phyloP scores from a whole-genome alignment of 306 rosid species.

The Quercus engelmannii region DNA sequence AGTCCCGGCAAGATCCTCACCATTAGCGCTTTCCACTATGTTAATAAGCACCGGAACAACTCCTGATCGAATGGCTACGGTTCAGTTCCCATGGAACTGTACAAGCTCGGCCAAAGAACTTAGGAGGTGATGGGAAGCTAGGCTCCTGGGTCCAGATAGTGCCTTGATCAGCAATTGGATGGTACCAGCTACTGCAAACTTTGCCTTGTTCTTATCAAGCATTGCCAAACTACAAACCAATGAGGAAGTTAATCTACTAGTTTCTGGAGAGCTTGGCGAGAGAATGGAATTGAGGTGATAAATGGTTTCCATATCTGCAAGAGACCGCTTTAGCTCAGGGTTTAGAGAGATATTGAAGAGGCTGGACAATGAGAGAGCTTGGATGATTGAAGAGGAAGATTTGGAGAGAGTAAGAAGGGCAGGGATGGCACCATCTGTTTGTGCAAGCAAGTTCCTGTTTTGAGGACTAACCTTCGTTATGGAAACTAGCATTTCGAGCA shows the following conservation, averaged over 20 bases:
- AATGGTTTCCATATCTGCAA: slow-evolving; percentile 61
- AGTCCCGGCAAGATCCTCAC: slow-evolving; percentile 53
- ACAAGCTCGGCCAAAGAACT: slow-evolving; percentile 74
- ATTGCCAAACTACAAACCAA: slow-evolving; percentile 73
- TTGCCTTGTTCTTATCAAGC: slow-evolving; percentile 85
- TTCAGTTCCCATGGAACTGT: slow-evolving; percentile 76
- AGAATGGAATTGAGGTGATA: slow-evolving; percentile 51
- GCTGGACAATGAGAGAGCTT: slow-evolving; percentile 53
- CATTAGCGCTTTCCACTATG: slow-evolving; percentile 33
- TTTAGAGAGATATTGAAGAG: slow-evolving; percentile 86
- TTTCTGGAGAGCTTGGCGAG: slow-evolving; percentile 32
- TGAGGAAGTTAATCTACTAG: slow-evolving; percentile 51
- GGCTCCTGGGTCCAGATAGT: slow-evolving; percentile 19
- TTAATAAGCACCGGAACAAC: slow-evolving; percentile 45
- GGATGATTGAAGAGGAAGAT: slow-evolving; percentile 43
- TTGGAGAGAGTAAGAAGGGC: slow-evolving; percentile 48
- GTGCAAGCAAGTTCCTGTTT: slow-evolving; percentile 52
- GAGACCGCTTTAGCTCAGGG: slow-evolving; percentile 56
- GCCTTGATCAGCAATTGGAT: slow-evolving; percentile 52
- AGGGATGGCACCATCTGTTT: slow-evolving; percentile 51
- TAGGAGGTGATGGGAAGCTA: slow-evolving; percentile 52
- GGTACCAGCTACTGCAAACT: slow-evolving; percentile 77
- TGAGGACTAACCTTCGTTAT: slow-evolving; percentile 73
- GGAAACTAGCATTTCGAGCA: slow-evolving; percentile 53
- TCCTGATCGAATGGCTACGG: slow-evolving; percentile 63